Evolutionary conservation across 2,329 filamentous ascomycete species (phyloP).

Genomic region (Sclerotinia nivalis): DNA sequence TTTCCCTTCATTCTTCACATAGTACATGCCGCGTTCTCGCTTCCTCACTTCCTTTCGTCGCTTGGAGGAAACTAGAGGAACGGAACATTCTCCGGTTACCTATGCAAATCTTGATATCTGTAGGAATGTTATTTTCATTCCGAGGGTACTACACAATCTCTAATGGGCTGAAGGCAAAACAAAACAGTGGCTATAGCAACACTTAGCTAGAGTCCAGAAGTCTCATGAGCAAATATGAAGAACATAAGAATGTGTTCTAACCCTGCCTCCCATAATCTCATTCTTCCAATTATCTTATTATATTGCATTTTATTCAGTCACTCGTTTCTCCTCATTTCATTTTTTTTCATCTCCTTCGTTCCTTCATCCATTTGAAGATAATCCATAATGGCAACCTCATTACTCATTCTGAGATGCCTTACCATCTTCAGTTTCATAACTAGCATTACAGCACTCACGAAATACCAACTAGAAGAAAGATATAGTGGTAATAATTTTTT

Average conservation of each 20-base stretch:
- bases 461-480: neutral
- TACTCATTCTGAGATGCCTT: slow-evolving; percentile 21
- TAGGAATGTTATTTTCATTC: slow-evolving; percentile 10
- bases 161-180: neutral
- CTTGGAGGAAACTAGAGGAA: neutral
- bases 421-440: slow-evolving; percentile 7
- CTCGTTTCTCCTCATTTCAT: slow-evolving; percentile 4
- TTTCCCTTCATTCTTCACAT: neutral
- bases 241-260: slow-evolving; percentile 12
- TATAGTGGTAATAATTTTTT: slow-evolving; percentile 4
- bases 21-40: neutral
- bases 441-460: neutral
- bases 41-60: slow-evolving; percentile 4
- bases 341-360: neutral
- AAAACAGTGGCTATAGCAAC: neutral
- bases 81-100: neutral
- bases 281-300: slow-evolving; percentile 6
- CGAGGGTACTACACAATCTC: neutral
- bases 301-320: slow-evolving; percentile 2
- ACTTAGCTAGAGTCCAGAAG: neutral
- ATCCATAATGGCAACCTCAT: slow-evolving; percentile 11
- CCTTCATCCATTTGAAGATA: neutral
- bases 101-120: neutral
- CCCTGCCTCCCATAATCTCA: neutral
- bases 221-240: slow-evolving; percentile 1